Percentiles rank a stretch among this genome's conserved stretches.
These are phyloP conservation scores for Sphaerobolus stellatus DNA, from an alignment of 1,284 basidiomycete genomes.

Conservation along the genomic window DNA sequence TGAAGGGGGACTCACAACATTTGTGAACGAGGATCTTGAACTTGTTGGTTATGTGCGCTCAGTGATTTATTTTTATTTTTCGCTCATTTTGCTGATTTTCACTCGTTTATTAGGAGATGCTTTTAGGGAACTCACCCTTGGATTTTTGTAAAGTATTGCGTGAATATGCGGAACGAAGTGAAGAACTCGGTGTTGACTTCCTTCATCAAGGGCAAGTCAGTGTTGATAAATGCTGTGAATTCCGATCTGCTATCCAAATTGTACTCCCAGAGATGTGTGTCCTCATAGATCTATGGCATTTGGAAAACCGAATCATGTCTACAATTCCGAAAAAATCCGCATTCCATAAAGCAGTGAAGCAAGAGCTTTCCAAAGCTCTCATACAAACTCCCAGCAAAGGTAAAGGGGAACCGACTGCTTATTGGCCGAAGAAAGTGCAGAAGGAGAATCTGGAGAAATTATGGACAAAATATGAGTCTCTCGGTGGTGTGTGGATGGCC, in stretches of 20 bases:
- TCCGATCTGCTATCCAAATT: not conserved
- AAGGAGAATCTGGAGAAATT: not conserved
- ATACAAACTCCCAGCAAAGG: not conserved
- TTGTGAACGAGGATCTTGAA: conserved; percentile 2
- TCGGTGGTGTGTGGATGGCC: not conserved
- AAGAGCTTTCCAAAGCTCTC: conserved; percentile 1
- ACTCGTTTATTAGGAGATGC: not conserved
- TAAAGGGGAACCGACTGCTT: not conserved
- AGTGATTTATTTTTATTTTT: not conserved
- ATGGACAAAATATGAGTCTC: not conserved
- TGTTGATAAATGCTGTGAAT: conserved; percentile 3
- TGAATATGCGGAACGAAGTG: conserved; percentile 2
- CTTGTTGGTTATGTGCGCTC: not conserved
- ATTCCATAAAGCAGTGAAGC: not conserved
- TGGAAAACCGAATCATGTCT: conserved; percentile 2
- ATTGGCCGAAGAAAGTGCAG: not conserved
- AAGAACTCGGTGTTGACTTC: not conserved
- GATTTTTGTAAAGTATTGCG: not conserved
- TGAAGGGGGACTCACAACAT: conserved; percentile 2
- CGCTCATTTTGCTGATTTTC: not conserved
- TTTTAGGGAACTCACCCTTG: not conserved
- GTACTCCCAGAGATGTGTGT: not conserved
- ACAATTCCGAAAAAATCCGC: not conserved
- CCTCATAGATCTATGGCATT: not conserved
- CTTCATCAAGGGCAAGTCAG: not conserved